phyloP scores from a whole-genome alignment of 1,284 basidiomycete species.

The Puccinia novopanici region DNA sequence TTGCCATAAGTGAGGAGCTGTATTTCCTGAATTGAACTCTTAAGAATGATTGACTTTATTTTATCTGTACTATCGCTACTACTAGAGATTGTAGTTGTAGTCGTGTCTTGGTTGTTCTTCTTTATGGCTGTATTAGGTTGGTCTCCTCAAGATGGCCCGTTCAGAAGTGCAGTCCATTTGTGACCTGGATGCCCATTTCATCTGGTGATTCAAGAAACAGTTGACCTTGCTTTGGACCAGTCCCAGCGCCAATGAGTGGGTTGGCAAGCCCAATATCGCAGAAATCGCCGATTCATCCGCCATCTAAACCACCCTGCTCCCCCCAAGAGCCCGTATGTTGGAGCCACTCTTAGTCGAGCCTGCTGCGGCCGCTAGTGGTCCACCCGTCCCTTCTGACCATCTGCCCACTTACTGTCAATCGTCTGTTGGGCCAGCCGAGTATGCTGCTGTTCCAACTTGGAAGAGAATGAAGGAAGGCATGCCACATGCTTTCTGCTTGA shows the following conservation, averaged over 20 bases:
- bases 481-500: slow-evolving; percentile 45
- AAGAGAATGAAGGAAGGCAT: slow-evolving; percentile 16
- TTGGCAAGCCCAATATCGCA: slow-evolving; percentile 21
- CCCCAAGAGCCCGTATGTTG: too few relatives aligned
- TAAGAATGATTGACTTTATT: too few relatives aligned
- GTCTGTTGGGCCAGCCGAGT: not conserved
- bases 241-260: slow-evolving; percentile 34
- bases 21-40: too few relatives aligned
- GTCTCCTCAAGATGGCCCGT: slow-evolving; percentile 23
- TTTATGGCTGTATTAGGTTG: too few relatives aligned
- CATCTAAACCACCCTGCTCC: not conserved
- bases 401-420: not conserved
- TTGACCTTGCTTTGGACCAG: slow-evolving; percentile 30
- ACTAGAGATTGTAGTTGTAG: too few relatives aligned
- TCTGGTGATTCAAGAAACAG: slow-evolving; percentile 4
- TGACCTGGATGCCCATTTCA: slow-evolving; percentile 17
- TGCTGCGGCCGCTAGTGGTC: not conserved
- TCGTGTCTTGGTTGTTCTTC: too few relatives aligned
- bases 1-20: too few relatives aligned
- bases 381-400: not conserved
- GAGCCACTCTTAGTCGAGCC: not conserved
- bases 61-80: too few relatives aligned
- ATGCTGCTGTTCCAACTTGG: slow-evolving; percentile 13
- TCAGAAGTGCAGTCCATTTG: slow-evolving; percentile 43
- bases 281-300: slow-evolving; percentile 34